A percentile compares a stretch with the other conserved stretches of the same genome.
phyloP scores from a whole-genome alignment of 83 land plant species.

The Thuja plicata region DNA sequence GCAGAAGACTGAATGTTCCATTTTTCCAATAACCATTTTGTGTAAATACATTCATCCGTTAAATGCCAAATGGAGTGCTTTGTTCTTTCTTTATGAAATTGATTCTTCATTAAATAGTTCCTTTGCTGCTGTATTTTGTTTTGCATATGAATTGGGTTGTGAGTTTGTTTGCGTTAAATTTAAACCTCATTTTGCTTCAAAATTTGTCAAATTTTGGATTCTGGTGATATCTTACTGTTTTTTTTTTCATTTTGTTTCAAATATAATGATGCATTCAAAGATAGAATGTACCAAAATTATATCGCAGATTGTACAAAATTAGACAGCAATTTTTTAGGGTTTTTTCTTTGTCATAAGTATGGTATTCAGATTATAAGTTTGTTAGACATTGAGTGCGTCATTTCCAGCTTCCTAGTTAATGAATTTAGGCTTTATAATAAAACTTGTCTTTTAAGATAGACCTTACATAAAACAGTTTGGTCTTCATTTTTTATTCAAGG shows the following conservation, averaged over 20 bases:
- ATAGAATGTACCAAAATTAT: neutral
- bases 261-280: neutral
- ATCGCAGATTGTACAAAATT: neutral
- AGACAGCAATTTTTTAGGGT: neutral
- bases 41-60: neutral
- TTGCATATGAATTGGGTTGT: too few species aligned
- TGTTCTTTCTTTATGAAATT: neutral
- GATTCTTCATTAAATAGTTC: neutral
- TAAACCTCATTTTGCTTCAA: too few species aligned
- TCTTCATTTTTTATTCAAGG: neutral
- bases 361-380: neutral
- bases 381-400: neutral
- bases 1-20: neutral
- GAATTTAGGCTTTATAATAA: neutral
- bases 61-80: neutral
- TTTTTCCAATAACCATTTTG: neutral
- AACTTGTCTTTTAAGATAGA: neutral
- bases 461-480: neutral
- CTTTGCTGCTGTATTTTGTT: neutral
- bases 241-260: neutral
- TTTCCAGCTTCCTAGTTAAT: neutral
- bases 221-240: neutral
- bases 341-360: neutral
- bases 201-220: neutral
- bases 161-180: too few species aligned